phyloP scores from a whole-genome alignment of 176 grass and related monocot genomes.

The Microstegium vimineum region DNA sequence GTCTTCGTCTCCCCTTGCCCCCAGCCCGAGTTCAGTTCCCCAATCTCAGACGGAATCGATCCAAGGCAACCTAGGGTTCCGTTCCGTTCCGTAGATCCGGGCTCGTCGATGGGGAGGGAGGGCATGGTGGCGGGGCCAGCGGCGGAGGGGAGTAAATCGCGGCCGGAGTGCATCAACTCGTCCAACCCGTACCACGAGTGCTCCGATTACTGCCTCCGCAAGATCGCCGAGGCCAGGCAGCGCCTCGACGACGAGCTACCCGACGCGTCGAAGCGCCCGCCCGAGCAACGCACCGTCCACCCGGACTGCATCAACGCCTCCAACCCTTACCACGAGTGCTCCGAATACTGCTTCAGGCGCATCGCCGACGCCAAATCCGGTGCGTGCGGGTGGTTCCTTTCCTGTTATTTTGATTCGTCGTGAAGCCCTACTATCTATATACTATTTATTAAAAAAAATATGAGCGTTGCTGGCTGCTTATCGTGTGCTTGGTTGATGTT shows the following conservation, averaged over 20 bases:
- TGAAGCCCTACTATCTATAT: not conserved
- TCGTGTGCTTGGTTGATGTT: not conserved
- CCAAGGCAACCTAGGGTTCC: conserved; percentile 6
- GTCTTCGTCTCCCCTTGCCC: not conserved
- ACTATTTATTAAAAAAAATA: not conserved
- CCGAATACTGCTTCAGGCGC: conserved; percentile 56
- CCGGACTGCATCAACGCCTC: conserved; percentile 72
- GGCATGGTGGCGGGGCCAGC: not conserved
- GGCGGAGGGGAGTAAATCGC: conserved; percentile 4
- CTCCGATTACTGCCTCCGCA: conserved; percentile 57
- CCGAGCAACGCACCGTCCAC: conserved; percentile 44
- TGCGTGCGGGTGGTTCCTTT: not conserved
- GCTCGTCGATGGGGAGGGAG: conserved; percentile 17
- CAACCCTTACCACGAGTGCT: conserved; percentile 64
- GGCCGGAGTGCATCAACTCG: conserved; percentile 66
- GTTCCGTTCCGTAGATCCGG: not conserved
- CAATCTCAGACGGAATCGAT: not conserved
- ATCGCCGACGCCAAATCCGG: conserved; percentile 56
- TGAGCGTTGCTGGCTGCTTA: not conserved
- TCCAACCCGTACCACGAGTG: conserved; percentile 74
- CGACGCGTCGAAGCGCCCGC: not conserved
- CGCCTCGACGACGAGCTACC: conserved; percentile 12
- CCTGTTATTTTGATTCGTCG: not conserved
- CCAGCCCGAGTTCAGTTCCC: not conserved
- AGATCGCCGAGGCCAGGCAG: conserved; percentile 57